These are phyloP conservation scores for Colletotrichum sp. DNA, from an alignment of 2,329 filamentous ascomycete genomes.

Conservation along the genomic window DNA sequence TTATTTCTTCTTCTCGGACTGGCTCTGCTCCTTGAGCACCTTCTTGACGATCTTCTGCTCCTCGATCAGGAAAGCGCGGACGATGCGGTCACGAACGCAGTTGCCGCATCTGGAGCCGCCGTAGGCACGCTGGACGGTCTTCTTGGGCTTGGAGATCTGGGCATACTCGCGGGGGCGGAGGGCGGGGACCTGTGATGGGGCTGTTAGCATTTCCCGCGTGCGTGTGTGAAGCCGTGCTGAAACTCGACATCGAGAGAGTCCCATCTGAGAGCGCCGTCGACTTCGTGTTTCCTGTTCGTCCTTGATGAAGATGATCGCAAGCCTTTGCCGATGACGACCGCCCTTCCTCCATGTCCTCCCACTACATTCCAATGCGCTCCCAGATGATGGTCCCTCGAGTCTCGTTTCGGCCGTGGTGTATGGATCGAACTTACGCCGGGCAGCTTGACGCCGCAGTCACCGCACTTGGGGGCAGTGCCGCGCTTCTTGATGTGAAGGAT, in stretches of 20 bases:
- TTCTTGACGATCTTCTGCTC: conserved; percentile 99
- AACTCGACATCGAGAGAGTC: neutral
- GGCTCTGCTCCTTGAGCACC: conserved; percentile 98
- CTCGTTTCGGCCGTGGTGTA: neutral
- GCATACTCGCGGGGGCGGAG: conserved; percentile 98
- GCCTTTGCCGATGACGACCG: too few species aligned
- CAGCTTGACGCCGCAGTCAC: conserved; percentile 98
- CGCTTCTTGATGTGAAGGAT: conserved; percentile 99
- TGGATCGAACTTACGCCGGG: conserved; percentile 80
- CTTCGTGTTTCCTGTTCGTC: neutral
- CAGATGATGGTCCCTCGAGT: neutral
- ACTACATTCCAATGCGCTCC: neutral
- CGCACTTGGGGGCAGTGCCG: conserved; percentile 97
- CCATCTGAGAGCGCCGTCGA: conserved; percentile 1
- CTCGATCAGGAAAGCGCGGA: conserved; percentile 98
- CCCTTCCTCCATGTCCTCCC: neutral
- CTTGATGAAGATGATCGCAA: neutral
- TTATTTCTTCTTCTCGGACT: conserved; percentile 73
- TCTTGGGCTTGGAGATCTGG: conserved; percentile 96
- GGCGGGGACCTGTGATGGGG: conserved; percentile 75
- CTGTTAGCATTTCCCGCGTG: neutral
- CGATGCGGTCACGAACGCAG: conserved; percentile 98
- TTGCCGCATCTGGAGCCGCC: conserved; percentile 98
- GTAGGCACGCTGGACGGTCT: conserved; percentile 98
- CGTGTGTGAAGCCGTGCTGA: neutral